Conservation (phyloP, 345 rosid genomes). For the Cochlearia excelsa region DNA sequence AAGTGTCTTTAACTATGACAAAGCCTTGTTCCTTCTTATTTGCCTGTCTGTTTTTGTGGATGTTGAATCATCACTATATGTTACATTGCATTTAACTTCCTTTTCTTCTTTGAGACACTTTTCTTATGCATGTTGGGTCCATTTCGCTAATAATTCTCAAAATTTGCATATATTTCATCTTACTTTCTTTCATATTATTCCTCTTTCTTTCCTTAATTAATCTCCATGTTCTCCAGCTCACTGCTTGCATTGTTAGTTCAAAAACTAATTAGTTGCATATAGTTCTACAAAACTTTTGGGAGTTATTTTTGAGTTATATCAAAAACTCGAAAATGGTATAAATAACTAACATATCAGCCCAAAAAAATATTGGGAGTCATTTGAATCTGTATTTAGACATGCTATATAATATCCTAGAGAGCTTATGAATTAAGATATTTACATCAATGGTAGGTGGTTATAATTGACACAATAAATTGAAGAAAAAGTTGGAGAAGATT, state of each 20-base stretch:
- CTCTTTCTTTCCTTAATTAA: conserved; percentile 11
- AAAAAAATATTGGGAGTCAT: no score
- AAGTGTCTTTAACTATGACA: conserved; percentile 38
- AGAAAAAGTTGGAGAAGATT: conserved; percentile 27
- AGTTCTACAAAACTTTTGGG: no score
- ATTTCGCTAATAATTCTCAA: conserved; percentile 2
- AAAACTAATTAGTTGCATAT: background rate
- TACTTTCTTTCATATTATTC: conserved; percentile 26
- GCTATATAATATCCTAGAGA: background rate
- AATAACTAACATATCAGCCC: no score
- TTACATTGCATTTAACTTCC: conserved; percentile 27
- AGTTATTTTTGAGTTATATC: no score
- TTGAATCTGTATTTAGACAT: no score
- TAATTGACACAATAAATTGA: background rate
- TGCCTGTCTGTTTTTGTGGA: conserved; percentile 28
- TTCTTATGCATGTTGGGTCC: conserved; percentile 20
- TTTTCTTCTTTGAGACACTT: conserved; percentile 22
- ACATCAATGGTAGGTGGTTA: conserved; percentile 13
- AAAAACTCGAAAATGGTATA: no score
- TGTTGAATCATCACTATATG: conserved; percentile 28
- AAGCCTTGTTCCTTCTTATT: conserved; percentile 32
- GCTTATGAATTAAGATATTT: background rate
- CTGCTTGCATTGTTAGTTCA: background rate
- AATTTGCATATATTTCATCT: conserved; percentile 20
- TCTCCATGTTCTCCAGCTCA: background rate